A percentile compares a stretch with the other conserved stretches of the same genome.
Evolutionary conservation across 2,329 filamentous ascomycete genomes (phyloP).

Genomic region (Trichoderma oligosporum): DNA sequence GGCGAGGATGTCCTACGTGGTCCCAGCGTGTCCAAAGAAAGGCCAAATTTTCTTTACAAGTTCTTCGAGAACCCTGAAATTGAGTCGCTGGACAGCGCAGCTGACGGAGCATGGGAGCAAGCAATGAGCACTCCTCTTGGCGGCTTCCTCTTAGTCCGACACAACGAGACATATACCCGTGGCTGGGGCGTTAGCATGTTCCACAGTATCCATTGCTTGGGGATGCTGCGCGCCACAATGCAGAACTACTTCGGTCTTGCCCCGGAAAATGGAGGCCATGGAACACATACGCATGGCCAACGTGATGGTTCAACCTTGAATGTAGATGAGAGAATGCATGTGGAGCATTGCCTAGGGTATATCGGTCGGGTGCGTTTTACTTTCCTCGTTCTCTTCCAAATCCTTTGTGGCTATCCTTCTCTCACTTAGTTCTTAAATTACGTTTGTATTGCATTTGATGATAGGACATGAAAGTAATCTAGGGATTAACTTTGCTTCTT

Average conservation of each 20-base stretch:
- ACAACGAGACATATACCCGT: background rate
- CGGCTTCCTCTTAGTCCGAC: background rate
- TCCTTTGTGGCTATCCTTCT: too few relatives aligned
- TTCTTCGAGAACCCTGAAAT: background rate
- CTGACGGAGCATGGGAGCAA: background rate
- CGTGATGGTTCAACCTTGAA: background rate
- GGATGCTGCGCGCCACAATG: background rate
- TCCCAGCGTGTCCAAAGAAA: too few relatives aligned
- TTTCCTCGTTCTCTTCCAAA: too few relatives aligned
- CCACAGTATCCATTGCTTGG: background rate
- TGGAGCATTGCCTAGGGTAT: constrained; percentile 2
- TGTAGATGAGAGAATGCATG: background rate
- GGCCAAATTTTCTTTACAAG: background rate
- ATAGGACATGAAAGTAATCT: too few relatives aligned
- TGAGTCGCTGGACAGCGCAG: background rate
- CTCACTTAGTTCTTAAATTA: too few relatives aligned
- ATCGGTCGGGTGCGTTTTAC: background rate
- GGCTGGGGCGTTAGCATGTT: background rate
- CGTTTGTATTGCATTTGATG: too few relatives aligned
- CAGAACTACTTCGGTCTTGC: background rate
- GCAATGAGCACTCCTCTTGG: background rate
- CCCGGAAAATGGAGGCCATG: background rate
- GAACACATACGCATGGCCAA: background rate
- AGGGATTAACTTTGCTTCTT: background rate
- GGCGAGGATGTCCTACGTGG: too few relatives aligned